phyloP scores from a whole-genome alignment of 2,329 filamentous ascomycete genomes.

The Colletotrichum sp. region DNA sequence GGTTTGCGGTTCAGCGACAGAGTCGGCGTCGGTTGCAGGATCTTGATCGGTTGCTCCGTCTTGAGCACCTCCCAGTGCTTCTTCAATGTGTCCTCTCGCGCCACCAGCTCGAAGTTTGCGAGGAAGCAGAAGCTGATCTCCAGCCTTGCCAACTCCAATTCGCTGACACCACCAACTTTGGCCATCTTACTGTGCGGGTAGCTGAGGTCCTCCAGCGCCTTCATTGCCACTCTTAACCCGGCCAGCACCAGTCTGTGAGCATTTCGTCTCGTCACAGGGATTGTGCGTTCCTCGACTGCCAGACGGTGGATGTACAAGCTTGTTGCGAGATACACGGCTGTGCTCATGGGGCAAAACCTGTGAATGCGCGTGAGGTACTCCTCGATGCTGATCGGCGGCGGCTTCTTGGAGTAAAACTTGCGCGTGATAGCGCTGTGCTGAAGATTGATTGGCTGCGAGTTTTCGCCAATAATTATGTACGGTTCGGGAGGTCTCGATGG shows the following conservation, averaged over 20 bases:
- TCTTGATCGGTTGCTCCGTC: constrained; percentile 24
- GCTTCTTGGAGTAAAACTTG: constrained; percentile 90
- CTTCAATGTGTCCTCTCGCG: constrained; percentile 35
- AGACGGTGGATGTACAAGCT: constrained; percentile 87
- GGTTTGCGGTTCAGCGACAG: constrained; percentile 27
- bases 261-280: constrained; percentile 83
- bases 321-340: constrained; percentile 89
- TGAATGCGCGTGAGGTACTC: constrained; percentile 89
- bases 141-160: constrained; percentile 78
- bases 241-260: constrained; percentile 87
- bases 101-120: constrained; percentile 81
- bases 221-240: constrained; percentile 86
- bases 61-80: constrained; percentile 38
- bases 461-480: constrained; percentile 68
- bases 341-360: constrained; percentile 90
- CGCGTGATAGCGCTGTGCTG: constrained; percentile 87
- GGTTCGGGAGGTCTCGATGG: constrained; percentile 43
- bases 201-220: constrained; percentile 90
- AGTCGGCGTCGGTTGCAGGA: constrained; percentile 23
- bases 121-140: constrained; percentile 92
- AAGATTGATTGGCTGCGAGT: constrained; percentile 74
- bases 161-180: constrained; percentile 86
- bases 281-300: constrained; percentile 75
- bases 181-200: constrained; percentile 86
- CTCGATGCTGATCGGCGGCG: constrained; percentile 81